Base-by-base conservation (phyloP, 768 basidiomycete species). In the Pleurotus giganteus region DNA sequence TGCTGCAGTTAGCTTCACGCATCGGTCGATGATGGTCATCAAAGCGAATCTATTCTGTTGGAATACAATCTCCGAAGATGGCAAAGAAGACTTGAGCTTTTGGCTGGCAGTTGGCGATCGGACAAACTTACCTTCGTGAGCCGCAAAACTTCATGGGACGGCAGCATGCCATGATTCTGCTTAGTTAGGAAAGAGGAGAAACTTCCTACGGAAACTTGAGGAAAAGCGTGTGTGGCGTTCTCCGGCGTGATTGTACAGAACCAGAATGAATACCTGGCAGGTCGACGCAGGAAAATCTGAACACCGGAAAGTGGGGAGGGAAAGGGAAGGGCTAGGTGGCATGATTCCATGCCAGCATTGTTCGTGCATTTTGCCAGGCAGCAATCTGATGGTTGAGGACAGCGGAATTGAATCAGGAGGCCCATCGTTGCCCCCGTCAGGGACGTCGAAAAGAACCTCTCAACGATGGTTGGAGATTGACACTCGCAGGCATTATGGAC, bases 311-410 rank as follows among this genome's bases (percentile, higher is more conserved):
- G n/a, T n/a, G n/a, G n/a, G n/a, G n/a, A n/a, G n/a, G n/a, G 26
- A 26, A 27, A 12, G 44, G 12, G 19, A 23, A 45, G 26, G 26
- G 7, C 12, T n/a, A 41, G 44, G 9, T 27, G 12, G 26, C 44
- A 45, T 41, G 39, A 41, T 24, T 45, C 12, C 5, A 45, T 24
- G 23, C 4, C 19, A 11, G 5, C 21, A 28, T 45, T 45, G 44
- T 7, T 17, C 8, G 44, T 5, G 44, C 26, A 15, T 34, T 8
- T 24, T 15, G n/a, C 15, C 23, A 36, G 21, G 23, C 49, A 37
- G n/a, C 26, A 37, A 51, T 49, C 47, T 51, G 49, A 51, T 51
- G 34, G n/a, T 19, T 21, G 19, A 51, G 19, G 49, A 37, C 21
- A 32, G 29, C n/a, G 11, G 34, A 21, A n/a, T 51, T 51, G 2